Percentiles rank a stretch among this genome's conserved stretches.
Evolutionary conservation across 2,329 filamentous ascomycete species (phyloP).

Genomic region (Rhynchosporium agropyri): DNA sequence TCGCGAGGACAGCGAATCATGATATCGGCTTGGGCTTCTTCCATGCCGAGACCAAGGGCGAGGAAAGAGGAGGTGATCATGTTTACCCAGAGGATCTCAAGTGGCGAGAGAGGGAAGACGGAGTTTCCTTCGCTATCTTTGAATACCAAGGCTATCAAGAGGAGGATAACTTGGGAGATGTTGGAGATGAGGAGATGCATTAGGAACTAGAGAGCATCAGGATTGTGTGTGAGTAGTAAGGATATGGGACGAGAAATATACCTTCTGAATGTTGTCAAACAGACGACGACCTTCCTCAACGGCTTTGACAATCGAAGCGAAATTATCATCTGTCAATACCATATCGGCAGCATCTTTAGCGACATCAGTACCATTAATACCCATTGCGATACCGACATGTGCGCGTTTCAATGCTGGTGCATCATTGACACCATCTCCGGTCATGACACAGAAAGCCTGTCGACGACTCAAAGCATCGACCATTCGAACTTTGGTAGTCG

Average conservation of each 20-base stretch:
- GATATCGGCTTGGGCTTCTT: conserved; percentile 69
- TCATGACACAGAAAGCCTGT: conserved; percentile 77
- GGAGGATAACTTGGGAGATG: conserved; percentile 68
- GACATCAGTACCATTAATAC: conserved; percentile 89
- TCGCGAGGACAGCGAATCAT: conserved; percentile 66
- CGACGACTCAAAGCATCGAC: conserved; percentile 73
- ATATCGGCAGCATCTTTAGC: conserved; percentile 95
- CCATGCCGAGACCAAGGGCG: conserved; percentile 72
- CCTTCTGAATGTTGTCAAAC: conserved; percentile 93
- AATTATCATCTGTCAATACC: conserved; percentile 87
- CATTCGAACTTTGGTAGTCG: conserved; percentile 74
- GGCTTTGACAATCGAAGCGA: conserved; percentile 86
- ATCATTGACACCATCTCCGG: conserved; percentile 96
- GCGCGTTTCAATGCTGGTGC: conserved; percentile 94
- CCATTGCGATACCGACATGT: conserved; percentile 98
- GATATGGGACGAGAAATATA: background rate
- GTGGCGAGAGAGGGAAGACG: conserved; percentile 70
- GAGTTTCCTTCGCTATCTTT: conserved; percentile 61
- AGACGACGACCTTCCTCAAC: conserved; percentile 99
- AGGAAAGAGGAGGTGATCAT: conserved; percentile 72
- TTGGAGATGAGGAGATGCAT: conserved; percentile 71
- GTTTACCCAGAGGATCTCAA: conserved; percentile 78
- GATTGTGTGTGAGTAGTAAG: background rate
- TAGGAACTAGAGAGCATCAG: conserved; percentile 51
- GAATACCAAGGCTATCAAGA: conserved; percentile 71